Conservation (phyloP, 2,329 filamentous ascomycete species). For the Colletotrichum musicola region DNA sequence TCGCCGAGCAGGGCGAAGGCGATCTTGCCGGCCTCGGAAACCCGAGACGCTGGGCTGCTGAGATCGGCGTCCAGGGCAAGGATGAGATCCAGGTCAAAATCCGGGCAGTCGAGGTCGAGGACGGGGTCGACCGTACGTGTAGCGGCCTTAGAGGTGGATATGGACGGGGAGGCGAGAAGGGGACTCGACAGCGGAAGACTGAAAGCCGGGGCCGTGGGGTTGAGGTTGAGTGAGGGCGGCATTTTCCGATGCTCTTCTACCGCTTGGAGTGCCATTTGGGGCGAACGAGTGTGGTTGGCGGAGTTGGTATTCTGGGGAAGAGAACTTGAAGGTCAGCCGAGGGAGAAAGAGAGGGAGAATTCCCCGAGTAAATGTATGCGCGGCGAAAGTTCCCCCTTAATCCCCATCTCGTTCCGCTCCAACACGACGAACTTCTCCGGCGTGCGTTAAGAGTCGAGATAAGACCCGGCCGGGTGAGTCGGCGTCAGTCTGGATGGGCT, state of each 20-base stretch:
- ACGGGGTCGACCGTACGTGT: not conserved
- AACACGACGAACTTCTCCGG: not conserved
- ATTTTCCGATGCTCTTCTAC: not conserved
- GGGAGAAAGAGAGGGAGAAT: not conserved
- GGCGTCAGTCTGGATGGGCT: constrained; percentile 5
- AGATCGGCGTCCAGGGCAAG: constrained; percentile 5
- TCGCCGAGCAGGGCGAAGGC: constrained; percentile 16
- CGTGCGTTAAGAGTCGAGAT: constrained; percentile 10
- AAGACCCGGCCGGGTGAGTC: constrained; percentile 6
- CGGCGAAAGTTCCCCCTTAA: constrained; percentile 15
- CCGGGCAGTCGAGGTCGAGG: not conserved
- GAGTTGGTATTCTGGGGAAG: not conserved
- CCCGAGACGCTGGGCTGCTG: not conserved
- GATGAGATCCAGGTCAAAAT: not conserved
- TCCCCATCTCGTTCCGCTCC: not conserved
- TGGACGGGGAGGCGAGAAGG: constrained; percentile 3
- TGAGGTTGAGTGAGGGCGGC: constrained; percentile 10
- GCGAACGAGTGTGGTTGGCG: not conserved
- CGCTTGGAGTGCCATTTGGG: not conserved
- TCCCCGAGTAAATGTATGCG: not conserved
- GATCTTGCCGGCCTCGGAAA: not conserved
- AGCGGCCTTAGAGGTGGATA: not conserved
- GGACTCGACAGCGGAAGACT: constrained; percentile 16
- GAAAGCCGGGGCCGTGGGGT: constrained; percentile 15
- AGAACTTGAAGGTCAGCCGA: not conserved